Conservation (phyloP, 2,329 filamentous ascomycete species). For the Monosporascus sp. region DNA sequence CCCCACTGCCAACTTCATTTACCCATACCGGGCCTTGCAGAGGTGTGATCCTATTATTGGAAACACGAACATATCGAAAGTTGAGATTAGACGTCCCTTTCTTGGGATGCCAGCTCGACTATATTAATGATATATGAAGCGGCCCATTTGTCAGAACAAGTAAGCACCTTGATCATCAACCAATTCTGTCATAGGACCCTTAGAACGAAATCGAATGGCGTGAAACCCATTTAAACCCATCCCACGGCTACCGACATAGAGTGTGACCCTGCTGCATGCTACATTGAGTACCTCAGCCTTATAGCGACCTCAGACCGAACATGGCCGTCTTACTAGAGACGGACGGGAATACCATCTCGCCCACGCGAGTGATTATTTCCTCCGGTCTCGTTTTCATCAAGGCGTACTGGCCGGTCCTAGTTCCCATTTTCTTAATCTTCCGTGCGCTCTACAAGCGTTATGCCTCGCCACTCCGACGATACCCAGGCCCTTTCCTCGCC, state of each 20-base stretch:
- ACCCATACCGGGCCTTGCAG: not conserved
- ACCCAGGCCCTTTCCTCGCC: constrained; percentile 24
- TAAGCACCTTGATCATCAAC: not conserved
- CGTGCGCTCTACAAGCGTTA: constrained; percentile 28
- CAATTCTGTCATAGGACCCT: not conserved
- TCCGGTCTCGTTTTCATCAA: constrained; percentile 25
- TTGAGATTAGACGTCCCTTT: not conserved
- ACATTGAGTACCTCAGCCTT: constrained; percentile 1
- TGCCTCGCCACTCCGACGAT: constrained; percentile 23
- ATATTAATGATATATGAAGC: not conserved
- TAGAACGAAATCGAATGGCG: not conserved
- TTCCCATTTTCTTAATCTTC: constrained; percentile 22
- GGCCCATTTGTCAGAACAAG: not conserved
- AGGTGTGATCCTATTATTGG: not conserved
- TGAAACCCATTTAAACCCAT: not conserved
- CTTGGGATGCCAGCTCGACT: not conserved
- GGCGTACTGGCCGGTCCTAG: constrained; percentile 24
- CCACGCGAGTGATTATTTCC: constrained; percentile 21
- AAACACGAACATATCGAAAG: not conserved
- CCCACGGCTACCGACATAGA: not conserved
- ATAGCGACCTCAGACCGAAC: constrained; percentile 1
- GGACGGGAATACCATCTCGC: constrained; percentile 21
- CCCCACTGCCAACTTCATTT: no score
- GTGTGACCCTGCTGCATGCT: not conserved
- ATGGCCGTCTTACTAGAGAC: constrained; percentile 6